Conservation (phyloP, 768 basidiomycete genomes). For the Xerocomus brunneocitrinus region DNA sequence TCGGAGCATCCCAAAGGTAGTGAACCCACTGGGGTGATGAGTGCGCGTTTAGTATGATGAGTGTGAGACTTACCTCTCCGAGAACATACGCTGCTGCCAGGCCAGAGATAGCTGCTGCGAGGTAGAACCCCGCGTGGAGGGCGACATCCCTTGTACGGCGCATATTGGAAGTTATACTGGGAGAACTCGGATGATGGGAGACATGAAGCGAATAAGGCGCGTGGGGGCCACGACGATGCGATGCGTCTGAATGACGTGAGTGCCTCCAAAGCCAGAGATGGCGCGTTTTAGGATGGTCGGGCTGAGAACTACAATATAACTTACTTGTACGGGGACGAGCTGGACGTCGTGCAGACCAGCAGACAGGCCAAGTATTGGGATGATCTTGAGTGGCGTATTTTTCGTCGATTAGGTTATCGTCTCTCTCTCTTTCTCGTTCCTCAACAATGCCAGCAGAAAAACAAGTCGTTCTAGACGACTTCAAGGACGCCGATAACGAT, state of each 20-base stretch:
- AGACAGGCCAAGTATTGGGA: neutral
- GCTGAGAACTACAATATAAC: too few species aligned
- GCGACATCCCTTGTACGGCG: conserved; percentile 7
- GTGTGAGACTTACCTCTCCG: conserved; percentile 7
- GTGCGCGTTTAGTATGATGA: neutral
- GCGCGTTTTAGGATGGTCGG: neutral
- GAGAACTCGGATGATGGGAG: too few species aligned
- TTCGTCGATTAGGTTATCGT: conserved; percentile 1
- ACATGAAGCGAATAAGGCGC: neutral
- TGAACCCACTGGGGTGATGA: conserved; percentile 10
- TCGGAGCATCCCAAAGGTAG: conserved; percentile 1
- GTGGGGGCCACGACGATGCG: neutral
- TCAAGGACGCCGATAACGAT: conserved; percentile 24
- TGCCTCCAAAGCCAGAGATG: neutral
- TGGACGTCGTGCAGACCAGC: too few species aligned
- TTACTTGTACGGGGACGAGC: too few species aligned
- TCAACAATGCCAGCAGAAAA: conserved; percentile 22
- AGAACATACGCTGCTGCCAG: conserved; percentile 20
- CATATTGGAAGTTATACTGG: conserved; percentile 3
- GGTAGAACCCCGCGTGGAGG: conserved; percentile 4
- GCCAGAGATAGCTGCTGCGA: conserved; percentile 14
- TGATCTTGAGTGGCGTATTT: neutral
- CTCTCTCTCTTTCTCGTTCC: neutral
- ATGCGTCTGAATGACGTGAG: too few species aligned
- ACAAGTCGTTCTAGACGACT: conserved; percentile 13